Evolutionary conservation across 192 early-diverging fungal genomes (phyloP), one percentile per base, ranked within the genome.

Genomic region (Podila horticola): DNA sequence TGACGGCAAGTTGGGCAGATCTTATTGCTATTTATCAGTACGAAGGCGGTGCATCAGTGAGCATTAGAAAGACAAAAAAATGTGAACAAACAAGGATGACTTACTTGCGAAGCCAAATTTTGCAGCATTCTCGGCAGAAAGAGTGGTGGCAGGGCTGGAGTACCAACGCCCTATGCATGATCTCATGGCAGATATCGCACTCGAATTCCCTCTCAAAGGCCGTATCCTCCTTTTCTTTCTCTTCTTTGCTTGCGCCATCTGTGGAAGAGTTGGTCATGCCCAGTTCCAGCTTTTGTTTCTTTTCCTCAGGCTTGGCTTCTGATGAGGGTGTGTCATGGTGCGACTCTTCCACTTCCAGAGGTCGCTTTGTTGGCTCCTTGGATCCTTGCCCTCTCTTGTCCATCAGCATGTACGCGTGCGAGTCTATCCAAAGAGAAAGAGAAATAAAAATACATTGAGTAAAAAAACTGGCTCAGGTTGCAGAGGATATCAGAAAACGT

Each of bases 131-230:
- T 33, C 62, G 72, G 61, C 82, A 83, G 61, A 83, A 83, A 9
- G 74, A 52, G 51, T 83, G 82, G 3, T 76, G 62, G 26, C 82
- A 83, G 1, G 82, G 82, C 24, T 76, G 82, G n/a, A 83, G 64
- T 7, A 69, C 66, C 20, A 76, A 61, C 1, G 82, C 57, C 10
- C 71, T 75, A 33, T 83, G 62, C 74, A 83, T 75, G 38, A 83
- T 83, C 10, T 83, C 82, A 22, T 76, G 70, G 45, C 82, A 83
- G n/a, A 83, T 76, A 4, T 70, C 61, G 19, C 77, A 81, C 7
- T 63, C 70, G 52, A 81, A 81, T 28, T 81, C 77, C 24, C 68
- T 72, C 48, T 81, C 77, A 29, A 81, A 81, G 7, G 62, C 66
- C 6, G 12, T 51, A 45, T 76, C 65, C n/a, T 69, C 74, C 13